A percentile compares a stretch with the other conserved stretches of the same genome.
phyloP scores from a whole-genome alignment of 768 basidiomycete genomes.

The Lyophyllum shimeji region DNA sequence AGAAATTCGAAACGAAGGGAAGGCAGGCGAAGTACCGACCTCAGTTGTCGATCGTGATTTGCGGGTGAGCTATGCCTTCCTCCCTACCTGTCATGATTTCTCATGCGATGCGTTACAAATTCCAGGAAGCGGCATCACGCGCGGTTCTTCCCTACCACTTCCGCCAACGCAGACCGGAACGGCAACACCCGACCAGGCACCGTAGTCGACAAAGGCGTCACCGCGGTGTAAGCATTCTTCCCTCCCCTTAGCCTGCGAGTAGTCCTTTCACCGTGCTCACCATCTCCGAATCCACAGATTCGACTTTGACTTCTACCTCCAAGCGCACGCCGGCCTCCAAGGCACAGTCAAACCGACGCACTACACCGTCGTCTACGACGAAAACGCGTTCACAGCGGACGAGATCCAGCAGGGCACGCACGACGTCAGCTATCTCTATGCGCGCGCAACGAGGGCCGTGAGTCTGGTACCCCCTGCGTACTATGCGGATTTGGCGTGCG shows the following conservation, averaged over 20 bases:
- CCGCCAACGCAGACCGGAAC: slow-evolving; percentile 52
- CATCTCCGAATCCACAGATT: slow-evolving; percentile 40
- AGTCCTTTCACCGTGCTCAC: slow-evolving; percentile 1
- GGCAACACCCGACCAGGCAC: slow-evolving; percentile 83
- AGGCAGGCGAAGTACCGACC: slow-evolving; percentile 55
- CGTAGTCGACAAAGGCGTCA: slow-evolving; percentile 77
- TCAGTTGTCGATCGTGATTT: slow-evolving; percentile 69
- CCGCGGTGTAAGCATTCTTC: slow-evolving; percentile 54
- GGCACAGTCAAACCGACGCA: slow-evolving; percentile 74
- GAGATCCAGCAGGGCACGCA: slow-evolving; percentile 74
- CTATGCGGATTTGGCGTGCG: slow-evolving; percentile 82
- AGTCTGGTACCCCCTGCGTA: slow-evolving; percentile 80
- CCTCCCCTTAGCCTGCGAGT: slow-evolving; percentile 20
- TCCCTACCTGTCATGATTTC: background rate
- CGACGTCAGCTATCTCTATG: slow-evolving; percentile 70
- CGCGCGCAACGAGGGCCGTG: slow-evolving; percentile 81
- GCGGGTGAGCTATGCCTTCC: slow-evolving; percentile 46
- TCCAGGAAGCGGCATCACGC: slow-evolving; percentile 67
- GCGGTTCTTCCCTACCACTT: slow-evolving; percentile 57
- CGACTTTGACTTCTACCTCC: slow-evolving; percentile 67
- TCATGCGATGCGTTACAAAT: background rate
- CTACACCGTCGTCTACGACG: slow-evolving; percentile 80
- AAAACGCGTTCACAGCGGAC: slow-evolving; percentile 66
- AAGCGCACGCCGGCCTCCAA: slow-evolving; percentile 75
- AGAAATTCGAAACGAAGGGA: slow-evolving; percentile 41